These are phyloP conservation scores for Babesia ovis DNA, from an alignment of 169 alveolate species.

Conservation along the genomic window DNA sequence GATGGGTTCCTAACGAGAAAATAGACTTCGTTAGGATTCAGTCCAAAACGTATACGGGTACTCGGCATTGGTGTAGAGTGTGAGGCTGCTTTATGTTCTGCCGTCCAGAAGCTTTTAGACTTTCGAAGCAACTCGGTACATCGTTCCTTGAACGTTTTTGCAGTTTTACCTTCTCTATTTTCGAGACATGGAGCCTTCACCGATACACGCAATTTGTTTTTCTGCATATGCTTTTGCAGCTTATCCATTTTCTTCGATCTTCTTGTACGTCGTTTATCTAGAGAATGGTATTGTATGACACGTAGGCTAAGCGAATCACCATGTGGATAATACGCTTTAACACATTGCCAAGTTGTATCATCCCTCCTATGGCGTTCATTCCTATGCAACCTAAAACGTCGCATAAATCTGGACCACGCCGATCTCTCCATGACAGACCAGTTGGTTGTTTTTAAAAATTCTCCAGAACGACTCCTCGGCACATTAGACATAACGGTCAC, in stretches of 20 bases:
- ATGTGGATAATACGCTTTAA: conserved; percentile 11
- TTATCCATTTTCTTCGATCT: background rate
- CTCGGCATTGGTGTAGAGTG: background rate
- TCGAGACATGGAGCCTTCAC: conserved; percentile 34
- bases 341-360: conserved; percentile 5
- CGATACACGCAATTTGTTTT: background rate
- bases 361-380: conserved; percentile 2
- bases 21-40: conserved; percentile 3
- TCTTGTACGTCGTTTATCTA: background rate
- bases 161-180: background rate
- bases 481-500: conserved; percentile 33
- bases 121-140: conserved; percentile 25
- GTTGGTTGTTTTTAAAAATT: background rate
- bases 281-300: conserved; percentile 6
- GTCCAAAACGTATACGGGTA: background rate
- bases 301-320: conserved; percentile 18
- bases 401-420: conserved; percentile 24
- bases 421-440: background rate
- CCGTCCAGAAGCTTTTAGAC: conserved; percentile 4
- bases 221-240: conserved; percentile 4
- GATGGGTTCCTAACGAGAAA: conserved; percentile 20
- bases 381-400: background rate
- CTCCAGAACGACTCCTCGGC: conserved; percentile 32
- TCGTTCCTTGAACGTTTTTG: conserved; percentile 5
- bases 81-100: background rate